Base-by-base conservation (phyloP, 2,329 filamentous ascomycete genomes). In the Xylaria hypoxylon region DNA sequence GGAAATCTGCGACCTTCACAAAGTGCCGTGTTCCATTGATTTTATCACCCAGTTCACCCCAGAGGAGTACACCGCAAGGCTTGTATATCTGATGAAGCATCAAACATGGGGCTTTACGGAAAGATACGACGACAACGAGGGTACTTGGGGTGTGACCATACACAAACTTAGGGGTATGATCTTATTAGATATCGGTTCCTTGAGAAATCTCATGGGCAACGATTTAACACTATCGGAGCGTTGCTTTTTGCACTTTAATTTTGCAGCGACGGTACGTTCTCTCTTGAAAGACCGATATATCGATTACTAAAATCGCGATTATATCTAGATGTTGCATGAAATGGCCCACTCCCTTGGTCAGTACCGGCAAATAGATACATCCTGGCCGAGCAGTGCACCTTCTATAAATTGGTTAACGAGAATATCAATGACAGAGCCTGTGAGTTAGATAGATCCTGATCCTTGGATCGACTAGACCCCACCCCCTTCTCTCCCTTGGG, bases 321-420 rank as follows among this genome's bases (percentile, higher is more conserved):
- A 3, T 58, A n/a, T n/a, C n/a, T n/a, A 63, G 64, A 55, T 63
- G 15, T 5, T 66, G 15, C 64, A 63, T 48, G 65, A 68, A 24
- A 5, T 65, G 6, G 52, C 61, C n/a, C 61, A 68, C 13, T 13
- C 61, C n/a, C 17, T 65, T 15, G 4, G 13, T 6, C 2, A 13
- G 2, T 1, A 0, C 8, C 45, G 56, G 26, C 59, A 31, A 26
- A 0, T 5, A 3, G 38, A 60, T 22, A 13, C 0, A 6, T 8
- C 4, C 22, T 65, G 56, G 61, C 38, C 56, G 7, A 5, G 1
- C 2, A 7, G 28, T 4, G 0, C 40, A 19, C 47, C 28, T 31
- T 5, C 28, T 3, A 59, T 63, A 31, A 59, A 57, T 47, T 10
- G 28, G 11, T 1, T 62, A 10, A 1, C 6, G 8, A 2, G 1